Conservation (phyloP, 306 rosid genomes). For the Malus asiatica region DNA sequence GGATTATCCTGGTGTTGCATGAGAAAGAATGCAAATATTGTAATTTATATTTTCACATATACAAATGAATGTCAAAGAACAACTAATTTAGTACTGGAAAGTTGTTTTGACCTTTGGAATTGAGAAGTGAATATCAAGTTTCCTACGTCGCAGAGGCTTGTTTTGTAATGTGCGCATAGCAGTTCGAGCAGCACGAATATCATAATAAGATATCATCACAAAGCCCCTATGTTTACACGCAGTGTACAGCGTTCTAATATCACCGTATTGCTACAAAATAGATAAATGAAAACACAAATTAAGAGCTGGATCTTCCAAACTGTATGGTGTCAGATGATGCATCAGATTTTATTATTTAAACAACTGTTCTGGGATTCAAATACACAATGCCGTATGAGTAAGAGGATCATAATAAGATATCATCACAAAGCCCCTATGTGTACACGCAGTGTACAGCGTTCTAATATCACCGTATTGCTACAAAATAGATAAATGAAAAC, state of each 20-base stretch:
- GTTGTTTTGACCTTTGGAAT: constrained; percentile 68
- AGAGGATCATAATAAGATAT: constrained; percentile 69
- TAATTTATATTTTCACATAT: background rate
- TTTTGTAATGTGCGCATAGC: constrained; percentile 91
- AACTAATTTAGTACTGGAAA: constrained; percentile 4
- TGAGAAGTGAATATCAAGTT: constrained; percentile 93
- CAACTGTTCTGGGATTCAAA: background rate
- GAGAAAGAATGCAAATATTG: constrained; percentile 6
- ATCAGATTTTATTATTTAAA: background rate
- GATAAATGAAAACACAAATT: background rate
- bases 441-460: constrained; percentile 89
- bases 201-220: constrained; percentile 96
- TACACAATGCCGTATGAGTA: background rate
- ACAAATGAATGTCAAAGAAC: background rate
- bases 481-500: constrained; percentile 9
- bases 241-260: constrained; percentile 84
- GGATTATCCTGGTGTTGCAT: constrained; percentile 64
- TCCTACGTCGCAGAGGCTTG: constrained; percentile 84
- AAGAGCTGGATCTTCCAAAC: background rate
- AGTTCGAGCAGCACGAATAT: constrained; percentile 90
- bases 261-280: constrained; percentile 74
- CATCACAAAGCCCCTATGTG: constrained; percentile 95
- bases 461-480: constrained; percentile 91
- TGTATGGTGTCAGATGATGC: background rate
- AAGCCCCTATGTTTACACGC: constrained; percentile 93